Evolutionary conservation across 1,284 basidiomycete genomes (phyloP).

Genomic region (Chiua sp.): DNA sequence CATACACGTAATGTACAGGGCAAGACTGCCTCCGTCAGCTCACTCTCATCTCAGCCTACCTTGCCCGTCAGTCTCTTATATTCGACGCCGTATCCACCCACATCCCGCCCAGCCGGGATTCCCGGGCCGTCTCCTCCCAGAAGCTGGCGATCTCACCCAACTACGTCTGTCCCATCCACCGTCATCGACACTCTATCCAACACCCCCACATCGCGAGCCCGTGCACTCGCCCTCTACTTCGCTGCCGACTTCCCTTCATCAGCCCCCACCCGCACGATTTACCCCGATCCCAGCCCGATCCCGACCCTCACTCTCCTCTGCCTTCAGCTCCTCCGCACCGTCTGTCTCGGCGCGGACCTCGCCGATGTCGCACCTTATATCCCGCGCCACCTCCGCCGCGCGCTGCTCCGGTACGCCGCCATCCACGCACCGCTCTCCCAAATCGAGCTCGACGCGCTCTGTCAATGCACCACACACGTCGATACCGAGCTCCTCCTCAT

Average conservation of each 20-base stretch:
- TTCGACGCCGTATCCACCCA: slow-evolving; percentile 23
- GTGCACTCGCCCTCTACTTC: slow-evolving; percentile 58
- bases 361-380: slow-evolving; percentile 54
- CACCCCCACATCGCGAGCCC: slow-evolving; percentile 52
- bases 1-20: slow-evolving; percentile 59
- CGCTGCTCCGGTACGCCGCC: slow-evolving; percentile 60
- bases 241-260: slow-evolving; percentile 18
- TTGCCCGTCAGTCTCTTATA: slow-evolving; percentile 46
- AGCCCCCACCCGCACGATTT: slow-evolving; percentile 1
- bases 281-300: slow-evolving; percentile 9
- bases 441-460: slow-evolving; percentile 52
- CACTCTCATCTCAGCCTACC: slow-evolving; percentile 39
- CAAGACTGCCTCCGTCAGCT: slow-evolving; percentile 36
- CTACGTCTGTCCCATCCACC: slow-evolving; percentile 17
- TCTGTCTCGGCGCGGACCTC: slow-evolving; percentile 33
- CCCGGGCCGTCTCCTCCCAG: slow-evolving; percentile 55
- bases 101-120: slow-evolving; percentile 17
- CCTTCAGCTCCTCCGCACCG: slow-evolving; percentile 43
- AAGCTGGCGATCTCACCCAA: slow-evolving; percentile 47
- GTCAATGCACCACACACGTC: slow-evolving; percentile 53
- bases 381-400: slow-evolving; percentile 59
- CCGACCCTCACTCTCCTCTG: slow-evolving; percentile 47
- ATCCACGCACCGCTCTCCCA: slow-evolving; percentile 58
- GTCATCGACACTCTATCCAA: slow-evolving; percentile 14
- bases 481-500: slow-evolving; percentile 68